Percentiles rank a stretch among this genome's conserved stretches.
phyloP scores from a whole-genome alignment of 257 asterid genomes.

The Pogostemon cablin region DNA sequence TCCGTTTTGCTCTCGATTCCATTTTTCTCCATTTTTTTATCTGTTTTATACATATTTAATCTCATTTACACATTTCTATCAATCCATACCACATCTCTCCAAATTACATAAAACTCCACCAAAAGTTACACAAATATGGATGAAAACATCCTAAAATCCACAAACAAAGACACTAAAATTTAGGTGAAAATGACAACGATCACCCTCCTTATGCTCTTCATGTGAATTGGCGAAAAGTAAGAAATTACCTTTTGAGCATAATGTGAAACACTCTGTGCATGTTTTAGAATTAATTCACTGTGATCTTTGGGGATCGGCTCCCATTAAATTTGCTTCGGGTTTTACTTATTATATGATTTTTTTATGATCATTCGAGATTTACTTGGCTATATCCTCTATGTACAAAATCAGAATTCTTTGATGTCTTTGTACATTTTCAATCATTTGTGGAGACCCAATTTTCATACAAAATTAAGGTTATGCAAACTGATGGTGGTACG shows the following conservation, averaged over 20 bases:
- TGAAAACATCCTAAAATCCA: no score
- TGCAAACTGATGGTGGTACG: constrained; percentile 2
- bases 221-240: not conserved
- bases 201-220: not conserved
- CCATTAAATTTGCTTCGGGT: not conserved
- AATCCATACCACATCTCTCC: no score
- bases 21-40: no score
- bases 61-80: no score
- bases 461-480: not conserved
- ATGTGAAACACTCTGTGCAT: not conserved
- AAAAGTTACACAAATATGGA: no score
- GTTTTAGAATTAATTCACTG: not conserved
- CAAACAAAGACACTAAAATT: no score
- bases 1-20: no score
- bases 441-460: not conserved
- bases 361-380: not conserved
- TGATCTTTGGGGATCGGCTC: not conserved
- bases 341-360: not conserved
- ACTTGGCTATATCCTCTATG: not conserved
- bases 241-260: not conserved
- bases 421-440: not conserved
- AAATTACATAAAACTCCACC: no score
- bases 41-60: no score
- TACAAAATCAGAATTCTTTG: not conserved
- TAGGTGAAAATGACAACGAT: no score